Evolutionary conservation across 768 basidiomycete species (phyloP).

Genomic region (Mycena metata): DNA sequence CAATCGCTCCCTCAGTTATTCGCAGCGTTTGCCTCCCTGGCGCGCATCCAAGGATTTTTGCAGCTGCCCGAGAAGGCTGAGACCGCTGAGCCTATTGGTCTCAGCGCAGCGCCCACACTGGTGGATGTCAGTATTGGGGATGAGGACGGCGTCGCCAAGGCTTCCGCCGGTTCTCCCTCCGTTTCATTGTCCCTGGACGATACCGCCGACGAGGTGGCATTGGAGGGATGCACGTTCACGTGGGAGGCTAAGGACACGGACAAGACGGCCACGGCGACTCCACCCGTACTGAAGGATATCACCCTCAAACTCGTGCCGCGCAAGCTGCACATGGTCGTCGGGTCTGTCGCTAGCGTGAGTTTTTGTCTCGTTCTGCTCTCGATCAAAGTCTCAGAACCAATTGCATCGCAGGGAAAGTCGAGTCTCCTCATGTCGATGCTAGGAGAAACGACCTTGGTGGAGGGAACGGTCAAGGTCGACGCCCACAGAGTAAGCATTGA

Average conservation of each 20-base stretch:
- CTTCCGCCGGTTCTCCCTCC: not conserved
- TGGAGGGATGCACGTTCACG: constrained; percentile 23
- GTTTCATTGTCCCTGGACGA: too few relatives aligned
- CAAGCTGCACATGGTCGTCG: constrained; percentile 31
- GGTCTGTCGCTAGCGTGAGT: constrained; percentile 30
- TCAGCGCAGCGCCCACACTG: not conserved
- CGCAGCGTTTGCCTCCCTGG: constrained; percentile 26
- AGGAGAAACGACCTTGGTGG: constrained; percentile 17
- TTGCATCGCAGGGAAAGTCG: constrained; percentile 26
- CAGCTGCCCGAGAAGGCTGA: constrained; percentile 29
- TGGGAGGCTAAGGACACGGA: constrained; percentile 30
- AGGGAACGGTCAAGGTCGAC: constrained; percentile 9
- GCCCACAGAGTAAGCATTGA: constrained; percentile 21
- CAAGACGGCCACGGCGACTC: too few relatives aligned
- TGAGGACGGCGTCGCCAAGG: constrained; percentile 4
- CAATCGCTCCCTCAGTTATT: constrained; percentile 15
- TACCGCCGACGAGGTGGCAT: constrained; percentile 11
- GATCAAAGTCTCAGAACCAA: not conserved
- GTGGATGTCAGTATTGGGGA: constrained; percentile 3
- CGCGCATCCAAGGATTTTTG: constrained; percentile 28
- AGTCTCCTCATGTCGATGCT: constrained; percentile 34
- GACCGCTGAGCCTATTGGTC: not conserved
- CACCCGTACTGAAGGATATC: constrained; percentile 6
- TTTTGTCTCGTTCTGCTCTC: not conserved
- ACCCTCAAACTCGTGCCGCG: constrained; percentile 23